Evolutionary conservation across 129 eudicot genomes (phyloP).

Genomic region (Smallanthus sonchifolius): DNA sequence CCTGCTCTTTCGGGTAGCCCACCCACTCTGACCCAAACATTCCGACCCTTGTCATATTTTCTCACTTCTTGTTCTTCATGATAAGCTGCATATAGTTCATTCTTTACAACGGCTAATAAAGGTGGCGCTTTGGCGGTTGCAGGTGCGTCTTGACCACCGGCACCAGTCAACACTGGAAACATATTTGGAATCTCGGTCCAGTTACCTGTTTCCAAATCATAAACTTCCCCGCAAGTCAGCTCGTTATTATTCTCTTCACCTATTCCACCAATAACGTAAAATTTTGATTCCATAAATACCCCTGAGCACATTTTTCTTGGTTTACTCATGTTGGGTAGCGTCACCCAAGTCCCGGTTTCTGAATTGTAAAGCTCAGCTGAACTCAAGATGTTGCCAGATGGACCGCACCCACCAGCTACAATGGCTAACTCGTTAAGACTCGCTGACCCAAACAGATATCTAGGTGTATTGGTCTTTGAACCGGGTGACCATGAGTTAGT

Average conservation of each 20-base stretch:
- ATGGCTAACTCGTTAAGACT: slow-evolving; percentile 56
- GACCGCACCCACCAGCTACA: slow-evolving; percentile 72
- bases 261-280: slow-evolving; percentile 69
- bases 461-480: slow-evolving; percentile 45
- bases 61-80: slow-evolving; percentile 56
- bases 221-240: slow-evolving; percentile 67
- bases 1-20: slow-evolving; percentile 55
- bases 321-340: slow-evolving; percentile 63
- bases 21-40: slow-evolving; percentile 50
- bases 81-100: slow-evolving; percentile 65
- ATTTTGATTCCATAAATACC: slow-evolving; percentile 66
- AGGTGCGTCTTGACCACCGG: slow-evolving; percentile 37
- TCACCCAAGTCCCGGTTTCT: slow-evolving; percentile 56
- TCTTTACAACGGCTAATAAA: slow-evolving; percentile 66
- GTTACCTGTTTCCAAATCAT: slow-evolving; percentile 38
- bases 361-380: slow-evolving; percentile 76
- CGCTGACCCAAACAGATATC: slow-evolving; percentile 72
- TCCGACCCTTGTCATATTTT: slow-evolving; percentile 49
- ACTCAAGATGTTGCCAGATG: slow-evolving; percentile 43
- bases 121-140: slow-evolving; percentile 66
- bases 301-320: slow-evolving; percentile 74
- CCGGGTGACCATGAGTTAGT: slow-evolving; percentile 72
- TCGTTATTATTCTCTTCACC: slow-evolving; percentile 40
- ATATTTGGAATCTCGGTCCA: slow-evolving; percentile 64
- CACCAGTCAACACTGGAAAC: slow-evolving; percentile 42